Conservation (phyloP, 1,139 yeast species). For the Protomyces gravidus region DNA sequence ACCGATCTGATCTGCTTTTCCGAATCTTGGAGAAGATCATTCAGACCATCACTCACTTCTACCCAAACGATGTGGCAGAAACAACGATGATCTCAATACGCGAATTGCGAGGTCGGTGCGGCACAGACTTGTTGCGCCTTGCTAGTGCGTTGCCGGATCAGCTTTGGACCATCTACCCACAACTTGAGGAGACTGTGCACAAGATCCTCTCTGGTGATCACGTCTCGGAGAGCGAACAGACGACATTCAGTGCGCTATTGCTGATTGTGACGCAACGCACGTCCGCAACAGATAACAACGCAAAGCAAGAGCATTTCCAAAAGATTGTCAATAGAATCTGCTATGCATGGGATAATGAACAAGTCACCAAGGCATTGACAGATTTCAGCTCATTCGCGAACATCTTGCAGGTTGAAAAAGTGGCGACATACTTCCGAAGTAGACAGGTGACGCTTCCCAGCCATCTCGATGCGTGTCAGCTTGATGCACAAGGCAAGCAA, state of each 20-base stretch:
- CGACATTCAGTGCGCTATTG: slow-evolving; percentile 52
- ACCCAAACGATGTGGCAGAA: slow-evolving; percentile 51
- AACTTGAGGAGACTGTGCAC: slow-evolving; percentile 28
- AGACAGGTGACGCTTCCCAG: slow-evolving; percentile 72
- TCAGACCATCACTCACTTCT: slow-evolving; percentile 79
- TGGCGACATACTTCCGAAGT: slow-evolving; percentile 81
- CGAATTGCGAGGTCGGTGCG: slow-evolving; percentile 86
- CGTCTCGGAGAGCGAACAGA: slow-evolving; percentile 26
- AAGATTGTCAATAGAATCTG: slow-evolving; percentile 89
- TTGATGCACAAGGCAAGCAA: slow-evolving; percentile 85
- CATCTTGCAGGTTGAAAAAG: slow-evolving; percentile 86
- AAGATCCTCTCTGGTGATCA: slow-evolving; percentile 18
- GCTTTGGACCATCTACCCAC: slow-evolving; percentile 31
- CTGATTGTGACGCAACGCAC: slow-evolving; percentile 89
- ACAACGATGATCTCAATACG: slow-evolving; percentile 73
- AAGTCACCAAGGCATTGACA: slow-evolving; percentile 79
- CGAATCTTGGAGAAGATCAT: slow-evolving; percentile 80
- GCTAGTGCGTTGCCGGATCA: slow-evolving; percentile 30
- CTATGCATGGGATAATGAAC: slow-evolving; percentile 87
- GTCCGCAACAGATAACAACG: slow-evolving; percentile 54
- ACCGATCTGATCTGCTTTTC: slow-evolving; percentile 60
- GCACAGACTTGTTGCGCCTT: slow-evolving; percentile 62
- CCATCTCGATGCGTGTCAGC: slow-evolving; percentile 66
- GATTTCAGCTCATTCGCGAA: slow-evolving; percentile 98
- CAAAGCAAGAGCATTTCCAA: slow-evolving; percentile 64